Percentiles rank a stretch among this genome's conserved stretches.
Conservation (phyloP, 306 rosid species). For the Cucumis sativus region DNA sequence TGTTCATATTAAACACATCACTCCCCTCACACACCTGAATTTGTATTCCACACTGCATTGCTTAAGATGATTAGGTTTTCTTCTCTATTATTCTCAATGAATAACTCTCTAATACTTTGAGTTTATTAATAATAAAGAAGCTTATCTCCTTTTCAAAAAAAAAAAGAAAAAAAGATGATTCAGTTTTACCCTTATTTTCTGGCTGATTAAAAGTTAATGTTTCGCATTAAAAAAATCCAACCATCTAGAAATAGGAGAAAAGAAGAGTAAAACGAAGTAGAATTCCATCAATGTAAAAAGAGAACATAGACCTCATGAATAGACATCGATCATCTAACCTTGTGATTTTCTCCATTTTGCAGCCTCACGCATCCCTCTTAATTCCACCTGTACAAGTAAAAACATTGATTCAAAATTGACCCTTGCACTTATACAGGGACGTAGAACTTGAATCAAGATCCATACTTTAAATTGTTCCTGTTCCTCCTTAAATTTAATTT, state of each 20-base stretch:
- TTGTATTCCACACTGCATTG: background rate
- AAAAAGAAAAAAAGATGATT: background rate
- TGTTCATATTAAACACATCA: background rate
- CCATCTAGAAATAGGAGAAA: background rate
- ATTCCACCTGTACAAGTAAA: conserved; percentile 45
- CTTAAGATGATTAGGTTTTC: background rate
- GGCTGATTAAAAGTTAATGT: background rate
- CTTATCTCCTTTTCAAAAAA: too few relatives aligned
- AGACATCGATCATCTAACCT: conserved; percentile 34
- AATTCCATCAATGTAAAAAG: background rate
- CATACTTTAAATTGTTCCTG: conserved; percentile 60
- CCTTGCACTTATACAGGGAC: background rate
- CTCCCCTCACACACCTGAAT: background rate
- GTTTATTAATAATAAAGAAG: too few relatives aligned
- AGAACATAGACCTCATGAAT: background rate
- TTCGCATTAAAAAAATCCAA: background rate
- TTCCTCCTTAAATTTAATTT: conserved; percentile 74
- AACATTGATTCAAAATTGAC: background rate
- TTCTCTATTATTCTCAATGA: too few relatives aligned
- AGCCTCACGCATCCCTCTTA: conserved; percentile 72
- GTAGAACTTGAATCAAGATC: background rate
- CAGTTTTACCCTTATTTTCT: background rate
- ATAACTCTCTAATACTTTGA: too few relatives aligned
- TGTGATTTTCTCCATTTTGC: conserved; percentile 89
- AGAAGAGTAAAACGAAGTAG: background rate